Percentiles rank a stretch among this genome's conserved stretches.
phyloP scores from a whole-genome alignment of 2,329 filamentous ascomycete genomes.

The Scolecobasidium constrictum region DNA sequence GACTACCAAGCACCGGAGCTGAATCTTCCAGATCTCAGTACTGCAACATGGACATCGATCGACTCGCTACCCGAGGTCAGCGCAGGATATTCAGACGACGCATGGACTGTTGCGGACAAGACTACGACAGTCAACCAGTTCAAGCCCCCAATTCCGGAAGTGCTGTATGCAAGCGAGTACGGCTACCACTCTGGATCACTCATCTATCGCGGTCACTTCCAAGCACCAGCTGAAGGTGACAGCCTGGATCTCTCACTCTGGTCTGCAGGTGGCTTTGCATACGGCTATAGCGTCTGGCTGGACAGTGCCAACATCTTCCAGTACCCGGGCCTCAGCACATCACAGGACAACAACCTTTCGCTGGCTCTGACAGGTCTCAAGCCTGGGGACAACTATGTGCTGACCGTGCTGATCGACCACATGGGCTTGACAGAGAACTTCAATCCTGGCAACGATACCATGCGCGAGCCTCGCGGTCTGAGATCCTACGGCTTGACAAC shows the following conservation, averaged over 20 bases:
- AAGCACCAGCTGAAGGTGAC: conserved; percentile 51
- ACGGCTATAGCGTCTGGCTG: conserved; percentile 57
- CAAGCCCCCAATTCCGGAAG: conserved; percentile 49
- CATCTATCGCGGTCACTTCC: conserved; percentile 60
- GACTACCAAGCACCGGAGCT: too few relatives aligned
- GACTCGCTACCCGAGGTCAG: conserved; percentile 62
- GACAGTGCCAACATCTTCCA: too few relatives aligned
- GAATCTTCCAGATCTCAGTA: too few relatives aligned
- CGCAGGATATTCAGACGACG: conserved; percentile 53
- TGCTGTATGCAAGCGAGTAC: conserved; percentile 60
- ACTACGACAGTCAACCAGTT: conserved; percentile 50
- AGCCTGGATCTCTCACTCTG: conserved; percentile 47
- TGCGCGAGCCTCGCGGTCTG: conserved; percentile 54
- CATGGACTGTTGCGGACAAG: conserved; percentile 52
- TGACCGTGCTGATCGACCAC: conserved; percentile 64
- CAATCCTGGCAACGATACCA: conserved; percentile 36
- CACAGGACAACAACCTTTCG: conserved; percentile 46
- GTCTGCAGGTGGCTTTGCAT: conserved; percentile 59
- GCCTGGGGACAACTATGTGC: conserved; percentile 34
- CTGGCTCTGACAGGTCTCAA: conserved; percentile 39
- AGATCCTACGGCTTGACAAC: too few relatives aligned
- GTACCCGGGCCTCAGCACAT: too few relatives aligned
- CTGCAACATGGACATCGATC: conserved; percentile 65
- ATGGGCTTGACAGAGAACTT: conserved; percentile 61
- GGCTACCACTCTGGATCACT: conserved; percentile 60